A percentile compares a stretch with the other conserved stretches of the same genome.
These are phyloP conservation scores for Marasmius tenuissimus DNA, from an alignment of 1,284 basidiomycete species.

Conservation along the genomic window DNA sequence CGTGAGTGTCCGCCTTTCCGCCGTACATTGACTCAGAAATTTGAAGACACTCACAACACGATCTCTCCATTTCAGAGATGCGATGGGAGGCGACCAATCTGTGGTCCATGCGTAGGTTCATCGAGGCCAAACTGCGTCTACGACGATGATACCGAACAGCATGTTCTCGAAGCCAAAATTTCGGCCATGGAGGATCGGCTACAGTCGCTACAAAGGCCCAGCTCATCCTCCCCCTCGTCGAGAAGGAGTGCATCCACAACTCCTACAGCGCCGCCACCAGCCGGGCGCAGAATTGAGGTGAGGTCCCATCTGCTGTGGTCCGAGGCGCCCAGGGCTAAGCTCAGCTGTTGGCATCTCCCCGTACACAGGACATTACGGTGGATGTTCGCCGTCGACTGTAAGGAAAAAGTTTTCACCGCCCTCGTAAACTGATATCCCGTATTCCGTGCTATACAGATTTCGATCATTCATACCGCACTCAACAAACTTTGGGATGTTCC, in stretches of 20 bases:
- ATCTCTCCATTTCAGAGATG: not conserved
- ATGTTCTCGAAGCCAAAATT: not conserved
- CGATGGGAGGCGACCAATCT: not conserved
- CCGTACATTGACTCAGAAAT: too few relatives aligned
- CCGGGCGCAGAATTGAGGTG: not conserved
- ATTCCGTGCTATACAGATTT: not conserved
- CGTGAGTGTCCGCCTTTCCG: too few relatives aligned
- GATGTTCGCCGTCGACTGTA: not conserved
- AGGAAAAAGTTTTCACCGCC: not conserved
- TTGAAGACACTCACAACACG: too few relatives aligned
- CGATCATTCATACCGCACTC: not conserved
- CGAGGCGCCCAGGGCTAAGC: too few relatives aligned
- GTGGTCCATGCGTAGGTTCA: not conserved
- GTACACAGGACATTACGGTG: not conserved
- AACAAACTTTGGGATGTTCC: not conserved
- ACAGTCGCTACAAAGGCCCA: not conserved
- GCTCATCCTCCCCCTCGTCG: not conserved
- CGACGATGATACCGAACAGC: not conserved
- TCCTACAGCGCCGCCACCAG: not conserved
- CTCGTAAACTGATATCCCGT: not conserved
- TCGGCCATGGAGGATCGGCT: not conserved
- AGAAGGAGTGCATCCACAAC: not conserved
- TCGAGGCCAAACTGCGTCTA: not conserved
- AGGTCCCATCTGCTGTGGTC: too few relatives aligned
- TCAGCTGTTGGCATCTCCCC: too few relatives aligned